These are phyloP conservation scores for Cerioporus squamosus DNA, from an alignment of 1,284 basidiomycete genomes.

Conservation along the genomic window DNA sequence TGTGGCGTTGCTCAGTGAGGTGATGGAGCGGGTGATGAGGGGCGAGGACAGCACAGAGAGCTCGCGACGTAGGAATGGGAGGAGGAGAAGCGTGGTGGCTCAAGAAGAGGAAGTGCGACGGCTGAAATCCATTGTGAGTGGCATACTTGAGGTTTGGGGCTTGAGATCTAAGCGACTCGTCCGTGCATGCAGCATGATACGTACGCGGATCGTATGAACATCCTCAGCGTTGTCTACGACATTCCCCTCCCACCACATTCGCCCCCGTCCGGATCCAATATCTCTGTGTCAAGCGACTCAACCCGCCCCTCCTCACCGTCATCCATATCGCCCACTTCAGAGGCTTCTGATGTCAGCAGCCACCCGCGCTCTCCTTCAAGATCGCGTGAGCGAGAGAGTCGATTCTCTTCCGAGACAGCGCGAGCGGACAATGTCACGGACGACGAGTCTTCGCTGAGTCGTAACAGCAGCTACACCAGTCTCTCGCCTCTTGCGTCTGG, in stretches of 20 bases:
- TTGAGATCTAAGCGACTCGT: slow-evolving; percentile 11
- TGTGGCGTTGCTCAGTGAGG: slow-evolving; percentile 80
- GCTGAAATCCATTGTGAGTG: slow-evolving; percentile 80
- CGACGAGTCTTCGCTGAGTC: slow-evolving; percentile 30
- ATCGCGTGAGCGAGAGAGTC: slow-evolving; percentile 37
- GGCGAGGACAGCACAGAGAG: slow-evolving; percentile 77
- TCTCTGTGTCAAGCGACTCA: slow-evolving; percentile 53
- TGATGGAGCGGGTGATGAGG: slow-evolving; percentile 83
- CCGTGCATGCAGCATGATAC: slow-evolving; percentile 71
- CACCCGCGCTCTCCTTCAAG: slow-evolving; percentile 38
- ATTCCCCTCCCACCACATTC: slow-evolving; percentile 75
- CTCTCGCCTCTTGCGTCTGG: slow-evolving; percentile 28
- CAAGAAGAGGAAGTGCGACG: slow-evolving; percentile 84
- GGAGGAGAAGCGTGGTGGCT: slow-evolving; percentile 77
- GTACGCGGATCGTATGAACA: slow-evolving; percentile 87
- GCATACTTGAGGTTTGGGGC: slow-evolving; percentile 2
- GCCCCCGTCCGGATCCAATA: slow-evolving; percentile 52
- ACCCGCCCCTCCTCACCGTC: slow-evolving; percentile 53
- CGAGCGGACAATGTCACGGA: slow-evolving; percentile 25
- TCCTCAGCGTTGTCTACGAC: slow-evolving; percentile 83
- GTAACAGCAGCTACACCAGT: slow-evolving; percentile 19
- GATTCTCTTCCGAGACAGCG: slow-evolving; percentile 34
- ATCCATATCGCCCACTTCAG: slow-evolving; percentile 58
- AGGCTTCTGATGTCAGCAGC: slow-evolving; percentile 49
- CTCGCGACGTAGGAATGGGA: slow-evolving; percentile 55